phyloP scores from a whole-genome alignment of 176 grass and related monocot genomes.

The maize (Zea mays) region DNA sequence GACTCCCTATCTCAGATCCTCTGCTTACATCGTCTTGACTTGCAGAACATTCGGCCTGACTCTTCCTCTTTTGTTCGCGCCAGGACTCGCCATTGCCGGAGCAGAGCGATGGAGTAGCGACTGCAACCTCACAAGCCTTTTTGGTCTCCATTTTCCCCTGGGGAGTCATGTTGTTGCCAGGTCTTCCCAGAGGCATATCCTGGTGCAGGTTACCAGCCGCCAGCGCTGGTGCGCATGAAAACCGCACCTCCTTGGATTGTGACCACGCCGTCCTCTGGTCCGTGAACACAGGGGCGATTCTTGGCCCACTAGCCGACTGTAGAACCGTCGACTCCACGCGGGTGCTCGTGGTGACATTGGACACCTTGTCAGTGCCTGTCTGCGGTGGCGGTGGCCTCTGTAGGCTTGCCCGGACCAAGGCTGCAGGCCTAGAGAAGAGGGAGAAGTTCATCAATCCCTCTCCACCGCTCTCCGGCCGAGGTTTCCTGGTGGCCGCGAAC shows the following conservation, averaged over 20 bases:
- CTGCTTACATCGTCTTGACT: slow-evolving; percentile 61
- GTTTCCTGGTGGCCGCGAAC: slow-evolving; percentile 23
- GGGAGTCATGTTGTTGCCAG: not conserved
- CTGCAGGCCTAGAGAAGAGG: slow-evolving; percentile 51
- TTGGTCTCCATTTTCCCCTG: slow-evolving; percentile 31
- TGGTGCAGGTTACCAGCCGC: slow-evolving; percentile 26
- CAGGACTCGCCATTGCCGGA: slow-evolving; percentile 51
- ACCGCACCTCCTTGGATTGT: slow-evolving; percentile 32
- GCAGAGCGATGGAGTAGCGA: slow-evolving; percentile 41
- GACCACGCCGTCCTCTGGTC: slow-evolving; percentile 33
- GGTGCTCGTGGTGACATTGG: slow-evolving; percentile 40
- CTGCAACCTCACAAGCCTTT: slow-evolving; percentile 22
- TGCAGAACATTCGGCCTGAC: slow-evolving; percentile 48
- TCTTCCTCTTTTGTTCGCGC: slow-evolving; percentile 54
- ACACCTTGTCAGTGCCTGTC: slow-evolving; percentile 38
- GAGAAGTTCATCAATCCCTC: slow-evolving; percentile 57
- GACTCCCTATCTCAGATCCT: slow-evolving; percentile 15
- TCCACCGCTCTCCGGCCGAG: slow-evolving; percentile 17
- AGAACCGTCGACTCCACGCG: slow-evolving; percentile 41
- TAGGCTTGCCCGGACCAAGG: slow-evolving; percentile 46
- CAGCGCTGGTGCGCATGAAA: slow-evolving; percentile 29
- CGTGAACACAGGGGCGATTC: not conserved
- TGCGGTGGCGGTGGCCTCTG: slow-evolving; percentile 32
- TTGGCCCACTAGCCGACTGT: slow-evolving; percentile 17
- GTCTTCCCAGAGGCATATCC: slow-evolving; percentile 21